Evolutionary conservation across 1,139 yeast species (phyloP), one percentile per base, ranked within the genome.

Genomic region (Groenewaldozyma sp.): DNA sequence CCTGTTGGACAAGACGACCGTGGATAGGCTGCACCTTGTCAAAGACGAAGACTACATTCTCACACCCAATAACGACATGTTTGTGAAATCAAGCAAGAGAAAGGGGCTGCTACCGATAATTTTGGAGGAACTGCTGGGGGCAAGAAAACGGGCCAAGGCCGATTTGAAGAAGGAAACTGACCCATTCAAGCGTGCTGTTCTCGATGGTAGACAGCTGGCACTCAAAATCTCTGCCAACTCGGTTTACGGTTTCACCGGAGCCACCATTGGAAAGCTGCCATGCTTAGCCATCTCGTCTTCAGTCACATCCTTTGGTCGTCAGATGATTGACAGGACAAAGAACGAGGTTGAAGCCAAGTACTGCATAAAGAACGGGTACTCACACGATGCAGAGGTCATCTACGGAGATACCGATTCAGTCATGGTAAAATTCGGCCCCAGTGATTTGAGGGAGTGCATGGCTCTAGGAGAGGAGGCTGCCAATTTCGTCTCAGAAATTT

Each of bases 391-490:
- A 0, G 74, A 81, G 50, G 98, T 93, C 46, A 82, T 93, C 34
- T 93, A 93, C 59, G 99, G 99, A 67, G 99, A 93, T 64, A 93
- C 99, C 0, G 99, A 93, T 73, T 93, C 98, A 5, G 99, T 93
- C 14, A 93, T 93, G 98, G 96, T 93, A 34, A 87, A 86, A 56
- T 93, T 93, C 65, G 99, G 99, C 1, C 76, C 79, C 31, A 65
- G 68, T n/a, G 95, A 87, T 54, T 61, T 91, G 45, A 76, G 70
- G 42, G 81, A 82, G 24, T 84, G 95, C 52, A 93, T 93, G 98
- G 72, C 74, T 42, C 59, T 87, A 42, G 99, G 98, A 2, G 82
- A 86, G 51, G 95, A 88, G 55, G 98, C 98, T 0, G 99, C 99
- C 0, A 82, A 71, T 4, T 78, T 62, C 50, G 97, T 93, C 3